Evolutionary conservation across 2,329 filamentous ascomycete genomes (phyloP), one percentile per base, ranked within the genome.

Genomic region (Coniochaeta ligniaria): DNA sequence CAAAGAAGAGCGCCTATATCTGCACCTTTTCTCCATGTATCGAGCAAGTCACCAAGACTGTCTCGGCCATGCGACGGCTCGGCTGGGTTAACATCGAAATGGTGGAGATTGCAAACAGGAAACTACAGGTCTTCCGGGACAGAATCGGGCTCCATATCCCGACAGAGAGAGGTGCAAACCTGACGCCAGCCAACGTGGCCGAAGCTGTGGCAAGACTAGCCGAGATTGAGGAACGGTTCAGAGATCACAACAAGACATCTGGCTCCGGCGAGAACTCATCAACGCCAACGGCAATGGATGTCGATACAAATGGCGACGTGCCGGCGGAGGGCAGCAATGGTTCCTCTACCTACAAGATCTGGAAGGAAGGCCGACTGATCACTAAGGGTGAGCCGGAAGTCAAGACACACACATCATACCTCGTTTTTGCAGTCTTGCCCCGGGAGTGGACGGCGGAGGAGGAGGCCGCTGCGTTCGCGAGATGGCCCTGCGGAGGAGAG

Each of bases 11-110:
- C 6, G 85, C 88, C 1, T 83, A 95, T 70, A 83, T 99, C 60
- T 99, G 95, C 78, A 96, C 92, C 0, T 99, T 99, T 76, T 96
- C 90, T 1, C 95, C 95, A 0, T 99, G 95, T 74, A 96, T 99
- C 65, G 95, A 99, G 75, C 95, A 99, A 77, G 94, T 96, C 24
- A 92, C 90, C 59, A 85, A 87, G 60, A 98, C 95, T 0, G 87
- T 96, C 59, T 88, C 90, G 12, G 84, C 85, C 14, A 82, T 99
- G 74, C 88, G 94, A 59, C 83, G 86, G 41, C 78, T 92, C 7
- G 92, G 91, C 59, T 99, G 95, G 95, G 83, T 92, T 11, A 89
- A 94, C 61, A 96, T 98, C 65, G 87, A 91, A 66, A 97, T 96
- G 91, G 90, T 96, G 0, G 95, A 97, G 74, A 84, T 99, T 12